phyloP scores from a whole-genome alignment of 139 green algal genomes.

The Tetradesmus lagerheimii region DNA sequence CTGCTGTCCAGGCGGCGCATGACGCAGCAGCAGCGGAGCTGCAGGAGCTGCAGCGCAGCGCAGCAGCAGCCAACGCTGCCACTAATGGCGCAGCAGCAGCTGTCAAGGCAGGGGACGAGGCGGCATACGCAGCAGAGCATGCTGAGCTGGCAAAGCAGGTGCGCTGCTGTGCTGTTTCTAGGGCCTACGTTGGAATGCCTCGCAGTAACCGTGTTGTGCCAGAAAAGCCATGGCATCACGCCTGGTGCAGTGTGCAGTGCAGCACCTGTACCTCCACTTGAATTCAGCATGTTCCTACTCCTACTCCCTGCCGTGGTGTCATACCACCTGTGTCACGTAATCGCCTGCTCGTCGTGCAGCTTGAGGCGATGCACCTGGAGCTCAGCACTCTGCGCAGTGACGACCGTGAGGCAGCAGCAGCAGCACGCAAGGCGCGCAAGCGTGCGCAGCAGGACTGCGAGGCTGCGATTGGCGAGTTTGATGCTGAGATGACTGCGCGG shows the following conservation, averaged over 20 bases:
- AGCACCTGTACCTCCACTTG: not conserved
- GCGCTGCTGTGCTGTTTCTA: not conserved
- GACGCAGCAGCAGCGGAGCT: constrained; percentile 36
- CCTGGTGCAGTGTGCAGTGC: not conserved
- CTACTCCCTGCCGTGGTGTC: too few species aligned
- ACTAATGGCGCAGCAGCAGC: not conserved
- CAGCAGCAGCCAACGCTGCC: constrained; percentile 17
- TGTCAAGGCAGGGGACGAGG: not conserved
- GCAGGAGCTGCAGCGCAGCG: constrained; percentile 3
- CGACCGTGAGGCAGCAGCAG: not conserved
- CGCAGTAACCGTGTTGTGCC: too few species aligned
- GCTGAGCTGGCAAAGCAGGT: constrained; percentile 41
- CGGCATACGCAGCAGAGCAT: constrained; percentile 6
- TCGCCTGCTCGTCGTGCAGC: constrained; percentile 7
- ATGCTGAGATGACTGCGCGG: constrained; percentile 35
- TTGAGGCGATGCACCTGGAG: constrained; percentile 2
- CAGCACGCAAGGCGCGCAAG: constrained; percentile 31
- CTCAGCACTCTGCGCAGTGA: not conserved
- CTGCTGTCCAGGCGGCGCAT: constrained; percentile 15
- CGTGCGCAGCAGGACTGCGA: constrained; percentile 41
- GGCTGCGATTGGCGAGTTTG: constrained; percentile 40
- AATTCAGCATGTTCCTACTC: too few species aligned
- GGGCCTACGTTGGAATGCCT: too few species aligned
- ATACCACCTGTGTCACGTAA: too few species aligned
- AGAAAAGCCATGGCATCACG: too few species aligned